Conservation (phyloP, 2,329 filamentous ascomycete genomes). For the Neocatenulostroma microsporum region DNA sequence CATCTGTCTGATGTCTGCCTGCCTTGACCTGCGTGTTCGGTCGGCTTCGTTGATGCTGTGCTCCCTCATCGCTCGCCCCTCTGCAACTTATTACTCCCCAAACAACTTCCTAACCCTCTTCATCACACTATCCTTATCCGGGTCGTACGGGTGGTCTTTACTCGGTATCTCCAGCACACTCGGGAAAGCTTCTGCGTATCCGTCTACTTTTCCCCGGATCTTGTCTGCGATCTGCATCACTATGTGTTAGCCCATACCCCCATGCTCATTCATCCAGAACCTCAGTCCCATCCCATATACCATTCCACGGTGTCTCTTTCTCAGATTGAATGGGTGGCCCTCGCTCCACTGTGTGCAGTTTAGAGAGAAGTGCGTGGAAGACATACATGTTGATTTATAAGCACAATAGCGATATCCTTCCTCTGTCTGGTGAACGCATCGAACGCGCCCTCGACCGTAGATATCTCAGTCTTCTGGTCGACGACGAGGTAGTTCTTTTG, state of each 20-base stretch:
- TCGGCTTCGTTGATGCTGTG: too few relatives aligned
- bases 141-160: constrained; percentile 98
- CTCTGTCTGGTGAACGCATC: constrained; percentile 78
- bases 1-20: background rate
- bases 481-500: constrained; percentile 99
- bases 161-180: constrained; percentile 92
- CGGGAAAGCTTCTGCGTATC: constrained; percentile 92
- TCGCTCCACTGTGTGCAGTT: background rate
- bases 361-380: background rate
- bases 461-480: constrained; percentile 82
- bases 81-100: constrained; percentile 48
- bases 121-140: constrained; percentile 96
- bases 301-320: background rate
- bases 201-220: constrained; percentile 85
- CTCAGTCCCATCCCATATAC: too few relatives aligned
- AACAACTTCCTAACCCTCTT: constrained; percentile 72
- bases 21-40: background rate
- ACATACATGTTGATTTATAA: constrained; percentile 95
- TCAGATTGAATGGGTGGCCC: background rate
- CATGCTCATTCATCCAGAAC: background rate
- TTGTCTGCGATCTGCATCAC: constrained; percentile 82
- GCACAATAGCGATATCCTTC: constrained; percentile 92
- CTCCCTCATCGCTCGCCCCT: background rate
- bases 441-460: constrained; percentile 83
- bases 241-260: too few relatives aligned